Evolutionary conservation across 345 rosid genomes (phyloP), one percentile per base, ranked within the genome.

Genomic region (Fremontodendron californicum): DNA sequence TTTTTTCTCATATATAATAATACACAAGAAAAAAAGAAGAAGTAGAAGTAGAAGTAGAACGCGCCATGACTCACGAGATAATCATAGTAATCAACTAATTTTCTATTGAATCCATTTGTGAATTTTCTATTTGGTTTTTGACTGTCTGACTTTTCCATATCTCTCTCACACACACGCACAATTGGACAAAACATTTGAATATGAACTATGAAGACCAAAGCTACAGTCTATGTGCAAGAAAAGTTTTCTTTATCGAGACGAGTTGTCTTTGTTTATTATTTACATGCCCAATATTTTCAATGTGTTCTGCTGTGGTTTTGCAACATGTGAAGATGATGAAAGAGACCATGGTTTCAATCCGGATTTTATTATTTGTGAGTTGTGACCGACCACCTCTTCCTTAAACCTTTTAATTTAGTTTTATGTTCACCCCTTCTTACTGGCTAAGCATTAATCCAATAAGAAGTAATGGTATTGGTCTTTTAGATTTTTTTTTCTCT

Each of bases 61-160:
- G 40, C 15, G 67, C 31, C 3, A 31, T 4, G n/a, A 35, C 0
- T 33, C 54, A 69, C 19, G 40, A 16, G 57, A 29, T 69, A 6
- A 33, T 68, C n/a, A 69, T 25, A 45, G 25, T 60, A 40, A 8
- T 39, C n/a, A 25, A 8, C 23, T 64, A 40, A 71, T 54, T 48
- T 71, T 58, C 76, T 39, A 27, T 60, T 74, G 49, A 9, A 68
- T 19, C 63, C 33, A 35, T 31, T 74, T 75, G 57, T 74, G 71
- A 78, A 70, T 58, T 29, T 45, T 73, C 27, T 64, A 33, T 58
- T 67, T 48, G 39, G 77, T 60, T 79, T 85, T 88, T 90, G 93
- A 90, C 89, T 62, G 55, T 85, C 84, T 90, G 92, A 90, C 93
- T 82, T 78, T 78, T 76, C 82, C 82, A 35, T 21, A 27, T 64